Conservation (phyloP, 176 grass and related monocot species). For the Cenchrus fungigraminus region DNA sequence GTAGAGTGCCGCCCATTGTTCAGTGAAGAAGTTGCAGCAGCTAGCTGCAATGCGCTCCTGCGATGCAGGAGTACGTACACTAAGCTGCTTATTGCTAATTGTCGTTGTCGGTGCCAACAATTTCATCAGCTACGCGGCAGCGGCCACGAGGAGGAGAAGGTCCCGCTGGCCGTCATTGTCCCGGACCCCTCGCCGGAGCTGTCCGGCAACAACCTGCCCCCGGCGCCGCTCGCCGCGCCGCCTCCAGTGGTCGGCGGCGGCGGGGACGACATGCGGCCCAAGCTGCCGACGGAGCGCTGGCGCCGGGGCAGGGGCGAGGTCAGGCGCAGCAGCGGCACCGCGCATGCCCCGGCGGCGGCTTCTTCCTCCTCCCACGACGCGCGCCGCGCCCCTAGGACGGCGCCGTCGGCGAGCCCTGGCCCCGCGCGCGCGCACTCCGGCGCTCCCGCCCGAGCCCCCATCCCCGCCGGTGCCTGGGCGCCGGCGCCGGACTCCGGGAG, state of each 20-base stretch:
- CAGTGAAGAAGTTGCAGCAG: no score
- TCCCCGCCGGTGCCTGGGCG: background rate
- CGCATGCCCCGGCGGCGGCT: background rate
- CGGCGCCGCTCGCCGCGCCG: slow-evolving; percentile 37
- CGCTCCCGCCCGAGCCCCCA: background rate
- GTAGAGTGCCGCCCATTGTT: no score
- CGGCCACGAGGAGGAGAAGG: slow-evolving; percentile 42
- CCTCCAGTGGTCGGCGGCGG: slow-evolving; percentile 41
- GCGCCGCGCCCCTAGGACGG: background rate
- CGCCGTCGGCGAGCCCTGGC: background rate
- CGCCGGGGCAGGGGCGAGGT: slow-evolving; percentile 28
- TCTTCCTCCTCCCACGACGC: background rate
- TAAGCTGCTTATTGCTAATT: background rate
- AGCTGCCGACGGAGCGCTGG: slow-evolving; percentile 65
- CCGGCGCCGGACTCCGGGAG: slow-evolving; percentile 44
- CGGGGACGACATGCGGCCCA: slow-evolving; percentile 53
- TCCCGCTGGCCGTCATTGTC: slow-evolving; percentile 52
- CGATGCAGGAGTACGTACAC: background rate
- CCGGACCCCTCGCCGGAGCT: slow-evolving; percentile 48
- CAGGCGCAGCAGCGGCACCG: background rate
- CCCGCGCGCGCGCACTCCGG: background rate
- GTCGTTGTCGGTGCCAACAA: background rate
- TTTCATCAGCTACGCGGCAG: slow-evolving; percentile 10
- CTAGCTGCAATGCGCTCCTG: no score
- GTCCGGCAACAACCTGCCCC: background rate